Conservation (phyloP, 2,329 filamentous ascomycete genomes). For the Rhinocladiella mackenziei region DNA sequence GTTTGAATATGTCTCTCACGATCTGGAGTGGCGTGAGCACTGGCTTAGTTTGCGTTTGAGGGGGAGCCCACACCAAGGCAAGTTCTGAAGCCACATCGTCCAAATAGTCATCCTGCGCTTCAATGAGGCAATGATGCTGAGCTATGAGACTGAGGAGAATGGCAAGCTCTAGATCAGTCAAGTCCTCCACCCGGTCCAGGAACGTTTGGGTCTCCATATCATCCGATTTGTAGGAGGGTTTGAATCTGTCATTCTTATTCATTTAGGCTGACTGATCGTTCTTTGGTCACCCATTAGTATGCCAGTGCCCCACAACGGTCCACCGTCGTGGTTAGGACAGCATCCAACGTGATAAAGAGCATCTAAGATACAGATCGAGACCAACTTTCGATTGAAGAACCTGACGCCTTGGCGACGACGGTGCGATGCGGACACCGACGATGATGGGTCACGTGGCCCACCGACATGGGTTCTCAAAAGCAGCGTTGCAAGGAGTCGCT, state of each 20-base stretch:
- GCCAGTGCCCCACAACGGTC: too few relatives aligned
- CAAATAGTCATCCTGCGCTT: slow-evolving; percentile 60
- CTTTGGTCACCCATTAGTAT: too few relatives aligned
- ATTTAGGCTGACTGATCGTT: neutral
- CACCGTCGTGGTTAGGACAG: too few relatives aligned
- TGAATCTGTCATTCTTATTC: neutral
- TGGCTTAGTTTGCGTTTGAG: neutral
- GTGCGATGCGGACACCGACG: too few relatives aligned
- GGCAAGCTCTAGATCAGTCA: slow-evolving; percentile 86
- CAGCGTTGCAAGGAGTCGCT: too few relatives aligned
- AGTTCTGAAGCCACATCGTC: slow-evolving; percentile 71
- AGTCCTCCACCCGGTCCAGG: slow-evolving; percentile 65
- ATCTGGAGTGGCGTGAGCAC: slow-evolving; percentile 47
- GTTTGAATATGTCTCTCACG: slow-evolving; percentile 65
- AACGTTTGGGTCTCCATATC: slow-evolving; percentile 61
- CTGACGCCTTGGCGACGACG: too few relatives aligned
- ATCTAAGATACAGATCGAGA: too few relatives aligned
- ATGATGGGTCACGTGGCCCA: too few relatives aligned
- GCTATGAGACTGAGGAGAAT: slow-evolving; percentile 74
- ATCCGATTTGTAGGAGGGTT: neutral
- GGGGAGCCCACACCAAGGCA: slow-evolving; percentile 53
- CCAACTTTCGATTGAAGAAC: too few relatives aligned
- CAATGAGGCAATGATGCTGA: slow-evolving; percentile 83
- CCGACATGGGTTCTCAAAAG: too few relatives aligned
- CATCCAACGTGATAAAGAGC: too few relatives aligned